Conservation (phyloP, 2,329 filamentous ascomycete genomes). For the Monilinia vaccinii-corymbosi region DNA sequence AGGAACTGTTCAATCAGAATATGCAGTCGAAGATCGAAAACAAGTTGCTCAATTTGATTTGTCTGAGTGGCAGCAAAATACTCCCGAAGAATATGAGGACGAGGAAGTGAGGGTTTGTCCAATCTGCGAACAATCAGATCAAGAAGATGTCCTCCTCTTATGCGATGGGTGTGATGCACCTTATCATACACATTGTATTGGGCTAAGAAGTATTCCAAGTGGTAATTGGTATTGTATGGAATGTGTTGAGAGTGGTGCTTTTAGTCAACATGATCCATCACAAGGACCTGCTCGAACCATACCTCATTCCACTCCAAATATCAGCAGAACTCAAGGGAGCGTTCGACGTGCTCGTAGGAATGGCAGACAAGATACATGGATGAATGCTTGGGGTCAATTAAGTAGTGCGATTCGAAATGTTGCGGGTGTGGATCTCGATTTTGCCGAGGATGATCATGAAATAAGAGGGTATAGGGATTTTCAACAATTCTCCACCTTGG, state of each 20-base stretch:
- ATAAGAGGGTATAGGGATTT: conserved; percentile 46
- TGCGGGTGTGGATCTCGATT: conserved; percentile 70
- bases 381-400: conserved; percentile 69
- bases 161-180: conserved; percentile 86
- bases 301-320: conserved; percentile 11
- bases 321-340: conserved; percentile 47
- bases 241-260: conserved; percentile 42
- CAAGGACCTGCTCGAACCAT: not conserved
- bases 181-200: conserved; percentile 89
- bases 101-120: conserved; percentile 68
- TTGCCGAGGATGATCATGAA: conserved; percentile 63
- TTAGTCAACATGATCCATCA: not conserved
- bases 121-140: conserved; percentile 71
- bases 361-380: conserved; percentile 75
- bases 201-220: conserved; percentile 64
- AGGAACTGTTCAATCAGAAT: conserved; percentile 49
- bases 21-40: conserved; percentile 68
- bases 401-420: conserved; percentile 55
- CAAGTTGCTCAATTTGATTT: conserved; percentile 86
- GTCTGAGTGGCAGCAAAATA: conserved; percentile 62
- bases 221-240: conserved; percentile 88
- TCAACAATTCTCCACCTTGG: conserved; percentile 43
- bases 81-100: conserved; percentile 53
- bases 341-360: conserved; percentile 43
- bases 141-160: conserved; percentile 76